Conservation (phyloP, 345 rosid genomes). For the Melastoma malabathricum region DNA sequence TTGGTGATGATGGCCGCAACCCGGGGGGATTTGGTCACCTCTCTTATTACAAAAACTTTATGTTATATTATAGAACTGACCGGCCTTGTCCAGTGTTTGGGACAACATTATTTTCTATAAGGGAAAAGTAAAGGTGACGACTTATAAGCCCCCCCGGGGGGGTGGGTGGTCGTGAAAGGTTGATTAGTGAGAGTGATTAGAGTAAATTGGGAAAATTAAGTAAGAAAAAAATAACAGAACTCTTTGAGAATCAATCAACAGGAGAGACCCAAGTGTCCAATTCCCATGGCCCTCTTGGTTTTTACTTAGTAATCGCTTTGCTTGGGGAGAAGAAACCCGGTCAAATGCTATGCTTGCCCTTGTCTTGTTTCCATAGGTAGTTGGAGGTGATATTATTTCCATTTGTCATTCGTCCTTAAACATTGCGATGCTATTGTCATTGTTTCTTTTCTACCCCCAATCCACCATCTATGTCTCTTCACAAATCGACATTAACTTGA, state of each 20-base stretch:
- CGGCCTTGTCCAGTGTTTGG: neutral
- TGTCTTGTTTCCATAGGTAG: too few relatives aligned
- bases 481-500: too few relatives aligned
- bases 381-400: too few relatives aligned
- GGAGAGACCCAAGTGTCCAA: too few relatives aligned
- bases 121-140: neutral
- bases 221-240: too few relatives aligned
- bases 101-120: slow-evolving; percentile 1
- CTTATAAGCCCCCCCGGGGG: neutral
- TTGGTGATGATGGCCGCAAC: neutral
- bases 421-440: neutral
- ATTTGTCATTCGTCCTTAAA: neutral
- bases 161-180: slow-evolving; percentile 20
- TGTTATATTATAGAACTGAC: slow-evolving; percentile 4
- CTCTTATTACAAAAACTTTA: slow-evolving; percentile 6
- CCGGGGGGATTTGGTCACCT: slow-evolving; percentile 1
- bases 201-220: too few relatives aligned
- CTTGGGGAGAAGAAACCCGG: too few relatives aligned
- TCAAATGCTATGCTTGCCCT: too few relatives aligned
- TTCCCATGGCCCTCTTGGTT: too few relatives aligned
- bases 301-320: too few relatives aligned
- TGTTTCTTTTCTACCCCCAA: neutral
- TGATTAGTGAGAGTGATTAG: neutral
- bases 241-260: too few relatives aligned
- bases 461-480: neutral